phyloP scores from a whole-genome alignment of 2,329 filamentous ascomycete genomes.

The Aspergillus sclerotialis region DNA sequence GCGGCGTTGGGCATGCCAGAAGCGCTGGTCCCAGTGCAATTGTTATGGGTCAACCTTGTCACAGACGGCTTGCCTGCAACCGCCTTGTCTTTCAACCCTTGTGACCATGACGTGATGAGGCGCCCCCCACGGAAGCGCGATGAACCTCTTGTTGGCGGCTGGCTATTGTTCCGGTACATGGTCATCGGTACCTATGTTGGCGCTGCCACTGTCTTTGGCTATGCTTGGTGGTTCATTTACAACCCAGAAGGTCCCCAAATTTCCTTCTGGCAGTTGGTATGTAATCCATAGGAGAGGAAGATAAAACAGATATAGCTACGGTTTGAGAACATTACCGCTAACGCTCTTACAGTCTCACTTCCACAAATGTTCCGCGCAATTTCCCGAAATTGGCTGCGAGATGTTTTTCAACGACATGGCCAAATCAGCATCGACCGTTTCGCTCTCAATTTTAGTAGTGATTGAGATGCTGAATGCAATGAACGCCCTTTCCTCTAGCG shows the following conservation, averaged over 20 bases:
- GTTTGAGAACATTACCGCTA: not conserved
- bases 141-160: constrained; percentile 84
- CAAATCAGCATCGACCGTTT: constrained; percentile 87
- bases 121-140: constrained; percentile 85
- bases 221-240: constrained; percentile 99
- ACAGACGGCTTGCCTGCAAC: constrained; percentile 96
- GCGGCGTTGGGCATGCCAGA: constrained; percentile 96
- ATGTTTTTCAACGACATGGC: constrained; percentile 86
- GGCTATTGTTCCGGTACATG: constrained; percentile 97
- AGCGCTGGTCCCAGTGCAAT: constrained; percentile 90
- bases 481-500: constrained; percentile 93
- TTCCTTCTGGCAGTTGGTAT: constrained; percentile 72
- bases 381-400: constrained; percentile 80
- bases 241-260: constrained; percentile 86
- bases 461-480: constrained; percentile 99
- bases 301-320: not conserved
- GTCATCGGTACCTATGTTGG: constrained; percentile 94
- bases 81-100: constrained; percentile 92
- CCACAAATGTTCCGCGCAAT: constrained; percentile 81
- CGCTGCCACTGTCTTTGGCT: constrained; percentile 87
- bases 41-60: constrained; percentile 97
- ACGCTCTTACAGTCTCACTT: constrained; percentile 59
- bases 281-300: constrained; percentile 20
- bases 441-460: constrained; percentile 82
- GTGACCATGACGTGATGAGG: constrained; percentile 98